Base-by-base conservation (phyloP, 139 green algal species). In the Dunaliella primolecta region DNA sequence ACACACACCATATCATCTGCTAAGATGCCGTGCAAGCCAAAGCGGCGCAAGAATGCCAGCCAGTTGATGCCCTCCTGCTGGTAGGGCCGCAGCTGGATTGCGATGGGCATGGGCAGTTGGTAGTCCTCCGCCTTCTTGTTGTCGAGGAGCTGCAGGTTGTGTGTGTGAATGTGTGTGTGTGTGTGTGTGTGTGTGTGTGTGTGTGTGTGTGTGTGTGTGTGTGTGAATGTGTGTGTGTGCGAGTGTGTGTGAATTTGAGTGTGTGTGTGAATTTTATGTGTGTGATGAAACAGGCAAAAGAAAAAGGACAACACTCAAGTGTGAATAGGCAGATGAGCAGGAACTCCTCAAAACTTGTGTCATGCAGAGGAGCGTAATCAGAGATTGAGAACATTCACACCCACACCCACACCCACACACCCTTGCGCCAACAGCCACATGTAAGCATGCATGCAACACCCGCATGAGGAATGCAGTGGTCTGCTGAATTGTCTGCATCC, bases 11-110 rank as follows among this genome's bases (percentile, higher is more conserved):
- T 98, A 89, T 99, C 97, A 87, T 99, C 97, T 27, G 95, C 96
- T 71, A 99, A 92, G 32, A 98, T 91, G 33, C 97, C 97, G 86
- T 98, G 96, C 84, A 99, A 91, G 24, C 95, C 94, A 87, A 97
- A 98, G 57, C 93, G 91, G 2, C 91, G 93, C 88, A 99, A 93
- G 88, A 99, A 99, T 11, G 94, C 94, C 34, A 99, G 94, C 97
- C 97, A 99, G 92, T 94, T 96, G 78, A 99, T 93, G 85, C 97
- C 97, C 86, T 98, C 96, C 85, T 94, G 93, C 90, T 99, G 96
- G 88, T 99, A 99, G 23, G 88, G 89, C 25, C 96, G 93, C 88
- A 98, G 88, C 64, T 88, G 87, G 55, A 93, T 92, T 25, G 85
- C 79, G 36, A 92, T 75, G 46, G 34, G 31, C 25, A 94, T 83